phyloP scores from a whole-genome alignment of 805 yeast genomes.

The Ogataea methanolica region DNA sequence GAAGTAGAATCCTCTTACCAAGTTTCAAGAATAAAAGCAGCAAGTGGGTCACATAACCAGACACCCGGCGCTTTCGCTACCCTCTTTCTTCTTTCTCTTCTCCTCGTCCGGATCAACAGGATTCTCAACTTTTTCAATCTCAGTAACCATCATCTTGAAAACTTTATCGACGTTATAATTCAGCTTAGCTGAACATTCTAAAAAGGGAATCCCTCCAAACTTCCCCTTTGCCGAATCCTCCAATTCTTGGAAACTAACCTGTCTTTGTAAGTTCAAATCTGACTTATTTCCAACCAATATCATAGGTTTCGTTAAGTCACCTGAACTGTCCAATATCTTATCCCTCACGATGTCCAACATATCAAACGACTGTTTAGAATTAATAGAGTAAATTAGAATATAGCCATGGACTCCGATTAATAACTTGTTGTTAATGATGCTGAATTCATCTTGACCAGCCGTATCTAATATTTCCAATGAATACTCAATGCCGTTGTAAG shows the following conservation, averaged over 20 bases:
- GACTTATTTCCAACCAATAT: conserved; percentile 46
- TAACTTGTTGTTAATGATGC: conserved; percentile 73
- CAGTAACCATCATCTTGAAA: conserved; percentile 54
- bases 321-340: conserved; percentile 68
- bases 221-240: conserved; percentile 34
- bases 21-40: too few species aligned
- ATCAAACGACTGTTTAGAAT: conserved; percentile 73
- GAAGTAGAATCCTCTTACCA: too few species aligned
- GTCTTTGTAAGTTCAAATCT: conserved; percentile 56
- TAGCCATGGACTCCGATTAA: conserved; percentile 82
- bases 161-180: conserved; percentile 43
- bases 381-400: conserved; percentile 75
- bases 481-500: conserved; percentile 68
- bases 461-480: conserved; percentile 85
- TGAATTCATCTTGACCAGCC: conserved; percentile 90
- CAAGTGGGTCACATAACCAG: background rate
- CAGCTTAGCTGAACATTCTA: conserved; percentile 47
- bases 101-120: conserved; percentile 7
- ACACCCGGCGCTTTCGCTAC: background rate
- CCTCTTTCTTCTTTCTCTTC: background rate
- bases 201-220: conserved; percentile 38
- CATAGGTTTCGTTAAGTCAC: conserved; percentile 43
- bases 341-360: conserved; percentile 73
- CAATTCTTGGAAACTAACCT: conserved; percentile 51
- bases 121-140: conserved; percentile 43